Percentiles rank a stretch among this genome's conserved stretches.
Evolutionary conservation across 2,329 filamentous ascomycete species (phyloP).

Genomic region (Claviceps maximensis): DNA sequence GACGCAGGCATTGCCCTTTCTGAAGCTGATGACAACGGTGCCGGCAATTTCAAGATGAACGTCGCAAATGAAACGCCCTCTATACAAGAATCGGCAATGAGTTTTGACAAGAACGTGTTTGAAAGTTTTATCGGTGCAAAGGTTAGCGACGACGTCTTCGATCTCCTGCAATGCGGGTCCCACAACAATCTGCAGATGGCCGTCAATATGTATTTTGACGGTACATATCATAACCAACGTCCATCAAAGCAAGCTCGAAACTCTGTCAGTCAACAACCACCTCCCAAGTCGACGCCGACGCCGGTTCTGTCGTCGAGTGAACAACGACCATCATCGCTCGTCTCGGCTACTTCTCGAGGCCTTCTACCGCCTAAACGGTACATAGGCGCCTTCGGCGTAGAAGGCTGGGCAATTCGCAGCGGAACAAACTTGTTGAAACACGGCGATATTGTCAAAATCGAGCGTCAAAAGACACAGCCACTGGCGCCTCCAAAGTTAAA

Average conservation of each 20-base stretch:
- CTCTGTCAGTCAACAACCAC: not conserved
- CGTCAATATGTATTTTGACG: slow-evolving; percentile 58
- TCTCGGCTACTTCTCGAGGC: slow-evolving; percentile 3
- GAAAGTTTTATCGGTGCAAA: slow-evolving; percentile 47
- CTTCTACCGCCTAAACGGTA: slow-evolving; percentile 45
- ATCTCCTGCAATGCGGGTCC: slow-evolving; percentile 39
- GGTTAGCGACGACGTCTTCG: slow-evolving; percentile 34
- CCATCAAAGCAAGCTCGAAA: slow-evolving; percentile 13
- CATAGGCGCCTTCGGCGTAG: slow-evolving; percentile 81
- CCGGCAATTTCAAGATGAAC: slow-evolving; percentile 5
- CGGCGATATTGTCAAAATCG: slow-evolving; percentile 73
- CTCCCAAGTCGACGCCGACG: not conserved
- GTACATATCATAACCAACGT: slow-evolving; percentile 44
- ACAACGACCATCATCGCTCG: not conserved
- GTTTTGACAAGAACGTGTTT: slow-evolving; percentile 45
- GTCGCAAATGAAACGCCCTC: slow-evolving; percentile 4
- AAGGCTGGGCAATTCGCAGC: slow-evolving; percentile 83
- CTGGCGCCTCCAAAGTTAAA: slow-evolving; percentile 34
- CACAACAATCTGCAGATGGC: slow-evolving; percentile 46
- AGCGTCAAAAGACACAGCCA: slow-evolving; percentile 64
- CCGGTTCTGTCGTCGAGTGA: not conserved
- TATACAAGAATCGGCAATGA: slow-evolving; percentile 15
- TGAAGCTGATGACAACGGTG: slow-evolving; percentile 7
- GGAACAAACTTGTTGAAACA: slow-evolving; percentile 63
- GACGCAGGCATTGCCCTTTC: slow-evolving; percentile 7